Evolutionary conservation across 805 yeast species (phyloP), one percentile per base, ranked within the genome.

Genomic region (Saccharomycopsis capsularis): DNA sequence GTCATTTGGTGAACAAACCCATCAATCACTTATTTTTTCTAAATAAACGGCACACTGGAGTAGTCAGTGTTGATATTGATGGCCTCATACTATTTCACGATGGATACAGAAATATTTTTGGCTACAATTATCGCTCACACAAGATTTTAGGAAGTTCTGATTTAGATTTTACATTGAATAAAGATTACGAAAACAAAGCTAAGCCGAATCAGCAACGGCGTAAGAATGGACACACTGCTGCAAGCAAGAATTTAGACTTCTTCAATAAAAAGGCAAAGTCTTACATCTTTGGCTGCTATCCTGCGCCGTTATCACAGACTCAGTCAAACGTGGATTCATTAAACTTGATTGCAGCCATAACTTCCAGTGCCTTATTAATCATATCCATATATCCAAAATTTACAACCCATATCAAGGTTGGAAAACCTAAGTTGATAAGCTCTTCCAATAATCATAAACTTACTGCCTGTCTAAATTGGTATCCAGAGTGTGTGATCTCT

Each of bases 51-150:
- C 81, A 75, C 47, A 69, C 85, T n/a, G 73, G 78, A 2, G 52
- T 84, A 2, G 64, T 79, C 2, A 73, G 80, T 16, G 66, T 78
- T 2, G 87, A 84, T 58, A 64, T 67, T 9, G 58, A 66, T 11
- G 89, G 90, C 0, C 61, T 78, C 53, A 72, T 84, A 4, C 69
- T 81, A 46, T 71, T 69, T 54, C 96, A 90, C 60, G 76, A 76
- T 57, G 83, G 83, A 0, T 68, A 73, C 40, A 72, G 82, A 49
- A 71, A 79, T 34, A 63, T 87, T 9, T 59, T 82, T 43, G 79
- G 81, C 1, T 52, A 45, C 29, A 30, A 35, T 36, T 40, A 51
- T 29, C 18, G 46, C 13, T 22, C 19, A 11, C 32, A 2, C 47
- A 69, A 78, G 39, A 56, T 85, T 4, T 57, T 78, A 24, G 91